Percentiles rank a stretch among this genome's conserved stretches.
These are phyloP conservation scores for Trichoderma sp. DNA, from an alignment of 2,329 filamentous ascomycete genomes.

Conservation along the genomic window DNA sequence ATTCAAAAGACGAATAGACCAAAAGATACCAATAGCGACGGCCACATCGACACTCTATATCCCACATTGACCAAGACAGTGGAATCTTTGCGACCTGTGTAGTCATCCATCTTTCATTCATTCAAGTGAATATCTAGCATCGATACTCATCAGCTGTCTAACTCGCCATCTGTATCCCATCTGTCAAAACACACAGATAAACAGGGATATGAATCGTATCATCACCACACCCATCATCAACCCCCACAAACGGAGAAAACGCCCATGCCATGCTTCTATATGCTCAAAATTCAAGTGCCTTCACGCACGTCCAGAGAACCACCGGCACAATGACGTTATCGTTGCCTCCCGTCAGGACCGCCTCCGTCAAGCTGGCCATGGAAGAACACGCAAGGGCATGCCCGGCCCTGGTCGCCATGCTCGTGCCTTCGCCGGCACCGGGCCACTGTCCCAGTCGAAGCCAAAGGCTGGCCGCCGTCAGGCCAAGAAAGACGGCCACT, in stretches of 20 bases:
- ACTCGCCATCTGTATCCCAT: background rate
- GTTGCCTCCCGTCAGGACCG: conserved; percentile 92
- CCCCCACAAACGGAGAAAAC: conserved; percentile 23
- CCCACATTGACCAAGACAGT: too few species aligned
- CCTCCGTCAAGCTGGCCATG: conserved; percentile 88
- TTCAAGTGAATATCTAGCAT: background rate
- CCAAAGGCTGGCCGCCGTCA: conserved; percentile 73
- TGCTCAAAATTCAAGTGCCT: conserved; percentile 65
- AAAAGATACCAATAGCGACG: conserved; percentile 4
- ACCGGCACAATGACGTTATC: conserved; percentile 98
- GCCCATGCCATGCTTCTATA: conserved; percentile 29
- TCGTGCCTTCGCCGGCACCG: conserved; percentile 48
- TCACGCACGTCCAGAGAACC: conserved; percentile 87
- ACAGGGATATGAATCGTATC: conserved; percentile 1
- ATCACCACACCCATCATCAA: background rate
- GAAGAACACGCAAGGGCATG: conserved; percentile 74
- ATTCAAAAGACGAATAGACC: too few species aligned
- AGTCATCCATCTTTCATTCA: too few species aligned
- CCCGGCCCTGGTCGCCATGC: conserved; percentile 48
- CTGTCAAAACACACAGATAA: conserved; percentile 14
- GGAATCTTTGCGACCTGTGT: background rate
- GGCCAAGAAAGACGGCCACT: conserved; percentile 72
- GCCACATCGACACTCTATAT: too few species aligned
- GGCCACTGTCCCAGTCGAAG: conserved; percentile 76
- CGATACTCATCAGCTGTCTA: background rate